These are phyloP conservation scores for Halophytophthora polymorphica DNA, from an alignment of 352 stramenopile species.

Conservation along the genomic window DNA sequence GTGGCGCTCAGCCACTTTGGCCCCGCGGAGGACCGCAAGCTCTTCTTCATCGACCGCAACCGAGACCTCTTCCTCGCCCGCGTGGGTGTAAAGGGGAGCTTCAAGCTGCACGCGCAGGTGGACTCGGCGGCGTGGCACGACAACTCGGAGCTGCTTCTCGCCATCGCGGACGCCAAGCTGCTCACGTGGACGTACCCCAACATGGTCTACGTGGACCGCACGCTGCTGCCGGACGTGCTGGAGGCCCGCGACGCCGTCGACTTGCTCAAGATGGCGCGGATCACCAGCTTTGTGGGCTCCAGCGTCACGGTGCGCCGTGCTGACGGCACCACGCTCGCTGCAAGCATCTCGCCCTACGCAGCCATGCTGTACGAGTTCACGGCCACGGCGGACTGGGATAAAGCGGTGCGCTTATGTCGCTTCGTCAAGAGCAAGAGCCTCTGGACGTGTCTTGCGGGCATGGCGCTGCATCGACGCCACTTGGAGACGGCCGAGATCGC, in stretches of 20 bases:
- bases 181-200: constrained; percentile 90
- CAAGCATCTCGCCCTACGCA: constrained; percentile 77
- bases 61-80: constrained; percentile 83
- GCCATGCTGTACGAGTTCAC: constrained; percentile 89
- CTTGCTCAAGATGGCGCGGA: constrained; percentile 84
- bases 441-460: constrained; percentile 90
- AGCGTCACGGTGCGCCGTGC: constrained; percentile 84
- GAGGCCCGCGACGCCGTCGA: constrained; percentile 71
- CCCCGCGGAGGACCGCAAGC: constrained; percentile 66
- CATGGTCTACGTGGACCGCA: constrained; percentile 91
- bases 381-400: constrained; percentile 81
- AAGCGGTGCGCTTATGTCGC: constrained; percentile 88
- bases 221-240: constrained; percentile 79
- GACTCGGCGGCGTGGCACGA: constrained; percentile 91
- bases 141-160: constrained; percentile 81
- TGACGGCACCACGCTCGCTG: constrained; percentile 83
- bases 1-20: constrained; percentile 82
- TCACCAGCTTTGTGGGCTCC: constrained; percentile 85
- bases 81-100: constrained; percentile 45
- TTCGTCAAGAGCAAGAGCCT: constrained; percentile 88
- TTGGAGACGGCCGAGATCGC: constrained; percentile 90
- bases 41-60: constrained; percentile 90
- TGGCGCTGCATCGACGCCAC: constrained; percentile 87
- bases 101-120: constrained; percentile 90
- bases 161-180: constrained; percentile 86